Evolutionary conservation across 768 basidiomycete species (phyloP).

Genomic region (Podaxis sp.): DNA sequence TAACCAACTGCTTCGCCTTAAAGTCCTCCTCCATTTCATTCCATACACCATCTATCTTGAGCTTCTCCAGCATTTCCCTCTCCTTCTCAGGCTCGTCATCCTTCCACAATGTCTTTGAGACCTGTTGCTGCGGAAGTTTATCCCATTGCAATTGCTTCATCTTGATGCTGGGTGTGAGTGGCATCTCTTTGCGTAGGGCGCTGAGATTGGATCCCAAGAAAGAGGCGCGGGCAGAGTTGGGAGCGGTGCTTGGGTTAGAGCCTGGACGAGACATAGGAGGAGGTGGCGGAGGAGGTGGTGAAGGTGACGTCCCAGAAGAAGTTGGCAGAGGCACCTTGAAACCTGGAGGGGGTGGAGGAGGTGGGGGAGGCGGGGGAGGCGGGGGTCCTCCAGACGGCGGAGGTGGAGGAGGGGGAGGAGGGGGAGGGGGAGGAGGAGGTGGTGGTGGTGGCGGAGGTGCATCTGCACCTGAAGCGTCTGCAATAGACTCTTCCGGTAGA

Average conservation of each 20-base stretch:
- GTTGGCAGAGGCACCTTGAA: slow-evolving; percentile 20
- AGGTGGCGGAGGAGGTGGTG: slow-evolving; percentile 38
- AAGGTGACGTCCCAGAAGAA: slow-evolving; percentile 27
- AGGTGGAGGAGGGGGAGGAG: slow-evolving; percentile 36
- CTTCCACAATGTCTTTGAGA: slow-evolving; percentile 84
- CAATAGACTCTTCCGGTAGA: slow-evolving; percentile 18
- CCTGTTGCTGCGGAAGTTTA: slow-evolving; percentile 89
- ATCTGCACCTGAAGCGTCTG: slow-evolving; percentile 23
- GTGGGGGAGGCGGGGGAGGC: slow-evolving; percentile 23
- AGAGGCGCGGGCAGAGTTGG: slow-evolving; percentile 58
- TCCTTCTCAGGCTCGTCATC: slow-evolving; percentile 69
- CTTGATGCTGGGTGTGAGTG: slow-evolving; percentile 81
- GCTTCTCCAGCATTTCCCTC: slow-evolving; percentile 76
- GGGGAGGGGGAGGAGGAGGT: slow-evolving; percentile 36
- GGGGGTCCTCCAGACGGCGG: slow-evolving; percentile 25
- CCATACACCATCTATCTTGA: slow-evolving; percentile 88
- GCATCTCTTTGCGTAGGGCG: slow-evolving; percentile 79
- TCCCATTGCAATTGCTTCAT: slow-evolving; percentile 99
- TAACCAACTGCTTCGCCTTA: slow-evolving; percentile 92
- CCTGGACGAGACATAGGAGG: slow-evolving; percentile 19
- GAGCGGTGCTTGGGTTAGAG: slow-evolving; percentile 36
- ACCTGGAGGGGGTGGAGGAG: slow-evolving; percentile 32
- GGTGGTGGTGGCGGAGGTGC: slow-evolving; percentile 32
- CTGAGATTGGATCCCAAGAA: slow-evolving; percentile 58
- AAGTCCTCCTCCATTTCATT: slow-evolving; percentile 97